Evolutionary conservation across 768 basidiomycete species (phyloP).

Genomic region (Hortiboletus campestris): DNA sequence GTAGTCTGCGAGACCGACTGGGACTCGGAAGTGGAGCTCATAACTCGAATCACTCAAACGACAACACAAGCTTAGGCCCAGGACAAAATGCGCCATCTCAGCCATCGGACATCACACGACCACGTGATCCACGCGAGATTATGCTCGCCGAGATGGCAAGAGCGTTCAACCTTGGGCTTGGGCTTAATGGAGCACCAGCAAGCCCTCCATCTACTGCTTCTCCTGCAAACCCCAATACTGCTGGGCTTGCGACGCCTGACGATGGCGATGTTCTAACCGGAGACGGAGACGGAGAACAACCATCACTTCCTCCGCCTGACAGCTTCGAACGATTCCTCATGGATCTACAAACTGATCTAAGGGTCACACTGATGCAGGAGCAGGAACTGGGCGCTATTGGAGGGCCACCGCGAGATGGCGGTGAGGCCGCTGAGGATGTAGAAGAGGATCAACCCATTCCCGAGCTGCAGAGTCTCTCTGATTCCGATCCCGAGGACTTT

Average conservation of each 20-base stretch:
- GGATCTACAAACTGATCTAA: slow-evolving; percentile 72
- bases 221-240: slow-evolving; percentile 5
- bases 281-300: slow-evolving; percentile 15
- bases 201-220: background rate
- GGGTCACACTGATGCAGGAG: slow-evolving; percentile 54
- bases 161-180: slow-evolving; percentile 73
- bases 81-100: slow-evolving; percentile 12
- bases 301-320: slow-evolving; percentile 48
- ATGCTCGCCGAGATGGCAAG: slow-evolving; percentile 82
- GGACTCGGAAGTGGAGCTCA: slow-evolving; percentile 42
- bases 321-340: slow-evolving; percentile 81
- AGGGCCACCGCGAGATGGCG: slow-evolving; percentile 1
- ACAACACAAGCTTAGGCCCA: background rate
- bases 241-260: slow-evolving; percentile 10
- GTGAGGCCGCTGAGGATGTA: slow-evolving; percentile 13
- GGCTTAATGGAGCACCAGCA: slow-evolving; percentile 34
- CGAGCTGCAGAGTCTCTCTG: slow-evolving; percentile 24
- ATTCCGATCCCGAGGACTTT: slow-evolving; percentile 31
- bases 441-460: slow-evolving; percentile 21
- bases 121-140: slow-evolving; percentile 56
- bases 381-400: slow-evolving; percentile 11
- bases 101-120: slow-evolving; percentile 8
- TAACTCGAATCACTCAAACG: slow-evolving; percentile 12
- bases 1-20: slow-evolving; percentile 64
- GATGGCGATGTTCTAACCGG: background rate